Evolutionary conservation across 2,329 filamentous ascomycete genomes (phyloP).

Genomic region (Colletotrichum sp.): DNA sequence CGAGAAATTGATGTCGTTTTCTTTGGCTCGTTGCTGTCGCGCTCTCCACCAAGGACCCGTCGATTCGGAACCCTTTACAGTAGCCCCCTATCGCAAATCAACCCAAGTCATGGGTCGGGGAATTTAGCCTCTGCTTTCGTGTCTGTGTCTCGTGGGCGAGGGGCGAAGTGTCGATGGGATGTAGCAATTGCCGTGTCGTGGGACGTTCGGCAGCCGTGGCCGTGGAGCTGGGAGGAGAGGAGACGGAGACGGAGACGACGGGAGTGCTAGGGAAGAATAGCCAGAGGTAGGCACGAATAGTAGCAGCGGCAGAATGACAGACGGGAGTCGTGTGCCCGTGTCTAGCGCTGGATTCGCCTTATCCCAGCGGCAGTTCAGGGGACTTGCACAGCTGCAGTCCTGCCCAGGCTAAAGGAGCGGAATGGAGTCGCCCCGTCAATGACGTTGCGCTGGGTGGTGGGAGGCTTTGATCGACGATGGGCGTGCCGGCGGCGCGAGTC

Average conservation of each 20-base stretch:
- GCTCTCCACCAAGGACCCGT: conserved; percentile 18
- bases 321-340: background rate
- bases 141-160: background rate
- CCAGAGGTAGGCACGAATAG: background rate
- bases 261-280: background rate
- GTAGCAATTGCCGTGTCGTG: conserved; percentile 7
- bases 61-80: background rate
- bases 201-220: background rate
- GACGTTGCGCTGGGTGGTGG: conserved; percentile 6
- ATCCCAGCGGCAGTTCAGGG: background rate
- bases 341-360: background rate
- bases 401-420: conserved; percentile 11
- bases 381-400: background rate
- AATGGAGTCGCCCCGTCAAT: conserved; percentile 21
- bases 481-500: background rate
- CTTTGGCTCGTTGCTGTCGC: conserved; percentile 3
- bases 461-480: conserved; percentile 11
- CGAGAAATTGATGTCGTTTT: conserved; percentile 4
- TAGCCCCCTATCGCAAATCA: background rate
- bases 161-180: background rate
- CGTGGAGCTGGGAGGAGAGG: background rate
- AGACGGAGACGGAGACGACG: background rate
- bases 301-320: background rate
- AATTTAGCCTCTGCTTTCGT: background rate
- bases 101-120: conserved; percentile 2